These are phyloP conservation scores for Rubia yunnanensis DNA, from an alignment of 257 asterid species.

Conservation along the genomic window DNA sequence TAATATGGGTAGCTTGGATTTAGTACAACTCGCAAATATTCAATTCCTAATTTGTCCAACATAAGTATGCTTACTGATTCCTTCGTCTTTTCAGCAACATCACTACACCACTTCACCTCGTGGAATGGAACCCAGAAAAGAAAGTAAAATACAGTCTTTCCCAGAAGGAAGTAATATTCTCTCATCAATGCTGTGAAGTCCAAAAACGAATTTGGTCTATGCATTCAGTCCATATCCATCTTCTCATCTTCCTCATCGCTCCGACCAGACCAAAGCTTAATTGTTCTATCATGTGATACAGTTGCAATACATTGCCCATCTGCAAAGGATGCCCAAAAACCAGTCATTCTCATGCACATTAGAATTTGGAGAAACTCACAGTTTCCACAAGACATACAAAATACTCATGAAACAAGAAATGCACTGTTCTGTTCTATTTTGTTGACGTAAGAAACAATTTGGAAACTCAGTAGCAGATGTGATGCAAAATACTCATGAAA, in stretches of 20 bases:
- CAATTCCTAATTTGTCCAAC: no score
- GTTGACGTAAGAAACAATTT: slow-evolving; percentile 10
- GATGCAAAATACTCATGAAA: not conserved
- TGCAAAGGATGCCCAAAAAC: slow-evolving; percentile 16
- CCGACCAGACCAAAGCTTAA: slow-evolving; percentile 72
- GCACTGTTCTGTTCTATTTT: not conserved
- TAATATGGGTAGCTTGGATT: no score
- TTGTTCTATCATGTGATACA: slow-evolving; percentile 88
- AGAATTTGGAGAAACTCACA: not conserved
- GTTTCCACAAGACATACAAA: not conserved
- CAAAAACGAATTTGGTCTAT: no score
- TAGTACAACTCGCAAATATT: no score
- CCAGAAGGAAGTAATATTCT: no score
- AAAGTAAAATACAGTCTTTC: no score
- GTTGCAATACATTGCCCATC: slow-evolving; percentile 76
- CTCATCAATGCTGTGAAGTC: no score
- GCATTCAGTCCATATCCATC: slow-evolving; percentile 65
- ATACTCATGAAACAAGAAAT: no score
- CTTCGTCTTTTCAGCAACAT: no score
- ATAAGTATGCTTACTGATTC: no score
- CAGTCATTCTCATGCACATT: not conserved
- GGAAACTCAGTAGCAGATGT: not conserved
- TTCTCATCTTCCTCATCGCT: slow-evolving; percentile 48
- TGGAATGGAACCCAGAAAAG: no score
- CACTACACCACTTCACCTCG: no score